A percentile compares a stretch with the other conserved stretches of the same genome.
These are phyloP conservation scores for Fusarium sarcochroum DNA, from an alignment of 2,329 filamentous ascomycete species.

Conservation along the genomic window DNA sequence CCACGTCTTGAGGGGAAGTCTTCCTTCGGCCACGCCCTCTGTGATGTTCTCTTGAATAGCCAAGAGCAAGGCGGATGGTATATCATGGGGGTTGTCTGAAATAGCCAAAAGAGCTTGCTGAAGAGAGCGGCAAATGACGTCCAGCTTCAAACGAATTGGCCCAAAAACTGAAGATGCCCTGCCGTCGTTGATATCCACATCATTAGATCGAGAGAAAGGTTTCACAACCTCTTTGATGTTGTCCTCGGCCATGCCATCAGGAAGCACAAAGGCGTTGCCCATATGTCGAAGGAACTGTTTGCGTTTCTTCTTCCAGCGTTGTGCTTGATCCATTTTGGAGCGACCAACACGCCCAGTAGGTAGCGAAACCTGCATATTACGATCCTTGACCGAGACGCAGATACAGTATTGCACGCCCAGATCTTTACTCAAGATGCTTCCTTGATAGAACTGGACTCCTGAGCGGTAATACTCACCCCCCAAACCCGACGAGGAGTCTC, in stretches of 20 bases:
- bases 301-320: conserved; percentile 50
- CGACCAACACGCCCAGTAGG: conserved; percentile 49
- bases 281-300: conserved; percentile 50
- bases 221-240: conserved; percentile 43
- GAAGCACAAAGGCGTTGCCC: conserved; percentile 54
- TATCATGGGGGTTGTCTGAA: conserved; percentile 38
- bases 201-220: conserved; percentile 5
- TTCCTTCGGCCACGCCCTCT: conserved; percentile 44
- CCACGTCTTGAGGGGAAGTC: conserved; percentile 54
- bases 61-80: conserved; percentile 48
- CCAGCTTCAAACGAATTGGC: conserved; percentile 46
- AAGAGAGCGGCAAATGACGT: conserved; percentile 42
- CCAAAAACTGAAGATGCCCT: conserved; percentile 16
- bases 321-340: conserved; percentile 45
- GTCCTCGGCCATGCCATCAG: conserved; percentile 53
- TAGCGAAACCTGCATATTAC: conserved; percentile 45
- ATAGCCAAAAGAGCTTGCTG: conserved; percentile 31
- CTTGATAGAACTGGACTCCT: conserved; percentile 62
- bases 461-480: conserved; percentile 52
- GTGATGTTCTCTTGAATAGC: conserved; percentile 49
- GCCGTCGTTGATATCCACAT: not conserved
- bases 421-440: conserved; percentile 59
- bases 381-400: conserved; percentile 47
- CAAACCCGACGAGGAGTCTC: conserved; percentile 28
- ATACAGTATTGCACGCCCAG: conserved; percentile 60